phyloP scores from a whole-genome alignment of 2,329 filamentous ascomycete species.

The Dactylellina haptotyla region DNA sequence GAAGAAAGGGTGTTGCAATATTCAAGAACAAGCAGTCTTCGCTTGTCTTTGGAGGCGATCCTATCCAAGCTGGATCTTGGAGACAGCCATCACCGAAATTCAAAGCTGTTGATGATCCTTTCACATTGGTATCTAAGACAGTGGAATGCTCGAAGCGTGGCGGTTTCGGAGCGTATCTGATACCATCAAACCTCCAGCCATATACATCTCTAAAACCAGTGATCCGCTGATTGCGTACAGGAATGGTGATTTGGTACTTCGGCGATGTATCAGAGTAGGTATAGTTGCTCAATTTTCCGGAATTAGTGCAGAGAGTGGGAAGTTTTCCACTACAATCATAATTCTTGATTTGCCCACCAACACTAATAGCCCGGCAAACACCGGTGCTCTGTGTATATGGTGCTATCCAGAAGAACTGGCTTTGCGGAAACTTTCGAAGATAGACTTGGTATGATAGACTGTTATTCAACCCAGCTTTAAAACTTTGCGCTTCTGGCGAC shows the following conservation, averaged over 20 bases:
- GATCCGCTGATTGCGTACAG: slow-evolving; percentile 61
- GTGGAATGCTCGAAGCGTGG: slow-evolving; percentile 64
- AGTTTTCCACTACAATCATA: slow-evolving; percentile 55
- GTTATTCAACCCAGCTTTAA: slow-evolving; percentile 53
- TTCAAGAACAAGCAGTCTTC: slow-evolving; percentile 67
- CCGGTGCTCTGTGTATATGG: slow-evolving; percentile 11
- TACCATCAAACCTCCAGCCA: slow-evolving; percentile 67
- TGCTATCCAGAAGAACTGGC: slow-evolving; percentile 61
- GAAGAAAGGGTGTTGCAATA: slow-evolving; percentile 58
- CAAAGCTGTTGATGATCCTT: slow-evolving; percentile 60
- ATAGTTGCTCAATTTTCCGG: slow-evolving; percentile 62
- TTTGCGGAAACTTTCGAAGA: slow-evolving; percentile 54
- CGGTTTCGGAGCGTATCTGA: slow-evolving; percentile 64
- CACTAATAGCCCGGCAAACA: slow-evolving; percentile 57
- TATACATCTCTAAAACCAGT: slow-evolving; percentile 62
- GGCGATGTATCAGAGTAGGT: slow-evolving; percentile 59
- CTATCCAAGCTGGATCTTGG: slow-evolving; percentile 59
- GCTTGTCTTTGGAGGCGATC: slow-evolving; percentile 59
- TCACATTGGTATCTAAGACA: slow-evolving; percentile 61
- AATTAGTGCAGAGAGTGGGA: slow-evolving; percentile 63
- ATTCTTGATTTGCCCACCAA: slow-evolving; percentile 56
- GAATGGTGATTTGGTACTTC: slow-evolving; percentile 61
- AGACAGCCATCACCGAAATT: slow-evolving; percentile 62
- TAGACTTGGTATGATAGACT: slow-evolving; percentile 61
- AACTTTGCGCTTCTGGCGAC: slow-evolving; percentile 18